Evolutionary conservation across 805 yeast species (phyloP).

Genomic region (Ogataea neopini): DNA sequence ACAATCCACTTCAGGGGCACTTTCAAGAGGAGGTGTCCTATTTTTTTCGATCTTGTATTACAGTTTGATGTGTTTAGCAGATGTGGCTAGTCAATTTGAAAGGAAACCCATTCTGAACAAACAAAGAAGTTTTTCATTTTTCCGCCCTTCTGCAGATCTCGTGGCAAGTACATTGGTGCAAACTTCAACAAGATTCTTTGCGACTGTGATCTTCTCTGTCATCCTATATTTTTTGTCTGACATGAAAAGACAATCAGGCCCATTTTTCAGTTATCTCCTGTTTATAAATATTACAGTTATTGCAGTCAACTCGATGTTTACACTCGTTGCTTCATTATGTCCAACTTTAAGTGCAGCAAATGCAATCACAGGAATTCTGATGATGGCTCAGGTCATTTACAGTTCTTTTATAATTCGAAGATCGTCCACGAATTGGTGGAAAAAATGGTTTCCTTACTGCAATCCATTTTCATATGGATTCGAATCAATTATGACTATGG

Average conservation of each 20-base stretch:
- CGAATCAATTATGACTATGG: constrained; percentile 56
- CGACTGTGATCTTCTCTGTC: constrained; percentile 49
- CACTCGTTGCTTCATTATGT: constrained; percentile 51
- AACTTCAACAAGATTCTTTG: constrained; percentile 46
- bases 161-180: constrained; percentile 59
- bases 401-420: constrained; percentile 63
- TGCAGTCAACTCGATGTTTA: constrained; percentile 53
- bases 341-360: constrained; percentile 51
- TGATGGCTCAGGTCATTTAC: constrained; percentile 52
- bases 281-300: constrained; percentile 44
- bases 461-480: constrained; percentile 49
- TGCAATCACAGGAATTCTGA: constrained; percentile 54
- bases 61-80: constrained; percentile 62
- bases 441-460: constrained; percentile 52
- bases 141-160: constrained; percentile 60
- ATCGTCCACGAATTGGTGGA: constrained; percentile 59
- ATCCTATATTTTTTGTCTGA: constrained; percentile 52
- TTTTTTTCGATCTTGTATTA: constrained; percentile 65
- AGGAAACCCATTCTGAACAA: constrained; percentile 58
- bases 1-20: constrained; percentile 53
- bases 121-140: constrained; percentile 54
- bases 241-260: constrained; percentile 51
- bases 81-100: constrained; percentile 53
- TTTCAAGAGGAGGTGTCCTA: constrained; percentile 58
- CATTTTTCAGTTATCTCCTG: constrained; percentile 52